phyloP scores from a whole-genome alignment of 2,329 filamentous ascomycete species.

The Fusarium dlaminii region DNA sequence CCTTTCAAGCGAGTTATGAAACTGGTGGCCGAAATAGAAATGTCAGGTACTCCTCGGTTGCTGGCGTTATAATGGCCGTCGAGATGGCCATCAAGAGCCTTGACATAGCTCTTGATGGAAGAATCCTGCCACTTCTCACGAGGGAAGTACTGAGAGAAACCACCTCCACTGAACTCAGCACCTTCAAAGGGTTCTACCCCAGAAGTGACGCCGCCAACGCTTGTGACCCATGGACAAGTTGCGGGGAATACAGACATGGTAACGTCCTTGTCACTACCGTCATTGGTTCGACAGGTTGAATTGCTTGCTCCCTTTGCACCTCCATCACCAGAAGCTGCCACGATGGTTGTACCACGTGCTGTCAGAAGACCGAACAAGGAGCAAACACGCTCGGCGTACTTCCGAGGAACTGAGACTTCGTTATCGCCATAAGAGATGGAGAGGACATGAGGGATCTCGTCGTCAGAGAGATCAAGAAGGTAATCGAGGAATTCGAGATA shows the following conservation, averaged over 20 bases:
- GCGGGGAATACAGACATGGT: conserved; percentile 72
- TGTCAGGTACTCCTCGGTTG: conserved; percentile 61
- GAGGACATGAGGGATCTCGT: conserved; percentile 63
- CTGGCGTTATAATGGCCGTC: conserved; percentile 54
- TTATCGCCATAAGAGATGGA: conserved; percentile 68
- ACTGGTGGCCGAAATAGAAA: conserved; percentile 66
- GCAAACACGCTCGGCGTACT: conserved; percentile 64
- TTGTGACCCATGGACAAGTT: conserved; percentile 74
- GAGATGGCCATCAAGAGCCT: conserved; percentile 53
- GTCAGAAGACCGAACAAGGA: conserved; percentile 63
- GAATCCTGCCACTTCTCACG: conserved; percentile 57
- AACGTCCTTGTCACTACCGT: conserved; percentile 63
- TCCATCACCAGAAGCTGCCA: conserved; percentile 63
- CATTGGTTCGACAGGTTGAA: conserved; percentile 66
- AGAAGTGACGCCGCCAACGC: conserved; percentile 67
- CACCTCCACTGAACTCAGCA: conserved; percentile 59
- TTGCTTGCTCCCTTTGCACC: conserved; percentile 55
- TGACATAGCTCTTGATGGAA: conserved; percentile 54
- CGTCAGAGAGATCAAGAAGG: conserved; percentile 56
- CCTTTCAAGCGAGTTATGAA: conserved; percentile 55
- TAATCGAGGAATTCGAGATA: conserved; percentile 64
- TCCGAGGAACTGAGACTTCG: conserved; percentile 62
- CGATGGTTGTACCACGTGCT: conserved; percentile 60
- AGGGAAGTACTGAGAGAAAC: conserved; percentile 62
- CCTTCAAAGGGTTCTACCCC: conserved; percentile 50